These are phyloP conservation scores for Calocybe gangraenosa DNA, from an alignment of 768 basidiomycete species.

Conservation along the genomic window DNA sequence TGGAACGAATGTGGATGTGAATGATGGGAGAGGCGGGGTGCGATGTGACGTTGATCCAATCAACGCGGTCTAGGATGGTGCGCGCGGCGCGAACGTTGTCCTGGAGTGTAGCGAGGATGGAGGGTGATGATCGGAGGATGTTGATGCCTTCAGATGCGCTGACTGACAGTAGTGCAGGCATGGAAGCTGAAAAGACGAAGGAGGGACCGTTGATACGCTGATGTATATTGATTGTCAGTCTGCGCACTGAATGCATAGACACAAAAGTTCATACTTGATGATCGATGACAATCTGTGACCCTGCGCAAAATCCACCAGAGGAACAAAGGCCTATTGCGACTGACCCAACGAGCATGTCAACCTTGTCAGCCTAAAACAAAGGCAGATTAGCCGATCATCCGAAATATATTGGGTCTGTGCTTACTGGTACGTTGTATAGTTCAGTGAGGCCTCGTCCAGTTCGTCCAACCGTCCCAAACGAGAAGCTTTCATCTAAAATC, in stretches of 20 bases:
- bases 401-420: conserved; percentile 19
- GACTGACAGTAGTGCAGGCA: conserved; percentile 87
- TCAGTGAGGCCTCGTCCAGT: conserved; percentile 96
- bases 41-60: conserved; percentile 79
- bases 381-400: neutral
- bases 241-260: neutral
- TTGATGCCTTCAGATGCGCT: conserved; percentile 84
- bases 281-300: conserved; percentile 73
- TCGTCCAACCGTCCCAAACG: conserved; percentile 88
- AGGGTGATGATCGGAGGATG: conserved; percentile 70
- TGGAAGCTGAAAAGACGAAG: conserved; percentile 94
- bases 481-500: conserved; percentile 90
- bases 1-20: conserved; percentile 64
- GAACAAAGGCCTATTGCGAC: conserved; percentile 80
- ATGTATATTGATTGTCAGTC: neutral
- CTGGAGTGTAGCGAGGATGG: conserved; percentile 70
- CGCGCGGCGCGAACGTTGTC: conserved; percentile 80
- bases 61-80: conserved; percentile 74
- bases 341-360: conserved; percentile 95
- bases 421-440: conserved; percentile 86
- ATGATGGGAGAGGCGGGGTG: conserved; percentile 86
- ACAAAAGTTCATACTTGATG: conserved; percentile 64
- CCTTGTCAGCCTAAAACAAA: conserved; percentile 72
- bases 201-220: conserved; percentile 94
- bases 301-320: conserved; percentile 93